These are phyloP conservation scores for Candida silvicultrix DNA, from an alignment of 805 yeast species.

Conservation along the genomic window DNA sequence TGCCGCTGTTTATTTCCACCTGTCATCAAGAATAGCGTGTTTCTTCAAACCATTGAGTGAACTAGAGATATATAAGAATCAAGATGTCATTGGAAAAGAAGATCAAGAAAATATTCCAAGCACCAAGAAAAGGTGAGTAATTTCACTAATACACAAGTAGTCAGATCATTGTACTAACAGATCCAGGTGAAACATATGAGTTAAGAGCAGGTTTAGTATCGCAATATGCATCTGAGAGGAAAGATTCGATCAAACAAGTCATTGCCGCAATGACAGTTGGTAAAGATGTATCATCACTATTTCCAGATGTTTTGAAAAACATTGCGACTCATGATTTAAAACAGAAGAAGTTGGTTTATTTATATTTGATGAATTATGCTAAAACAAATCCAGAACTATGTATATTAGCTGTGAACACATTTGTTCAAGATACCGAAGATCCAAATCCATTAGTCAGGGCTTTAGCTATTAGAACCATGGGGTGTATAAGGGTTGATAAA, in stretches of 20 bases:
- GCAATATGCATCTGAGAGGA: slow-evolving; percentile 89
- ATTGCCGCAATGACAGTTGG: slow-evolving; percentile 98
- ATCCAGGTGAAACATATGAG: slow-evolving; percentile 77
- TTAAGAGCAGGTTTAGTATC: slow-evolving; percentile 86
- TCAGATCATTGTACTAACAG: neutral
- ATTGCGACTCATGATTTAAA: slow-evolving; percentile 95
- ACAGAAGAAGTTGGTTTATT: slow-evolving; percentile 91
- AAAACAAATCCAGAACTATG: slow-evolving; percentile 93
- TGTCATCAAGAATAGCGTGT: neutral
- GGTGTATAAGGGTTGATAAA: slow-evolving; percentile 91
- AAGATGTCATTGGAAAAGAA: slow-evolving; percentile 39
- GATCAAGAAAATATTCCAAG: slow-evolving; percentile 49
- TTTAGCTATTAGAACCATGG: slow-evolving; percentile 97
- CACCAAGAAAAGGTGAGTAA: slow-evolving; percentile 44
- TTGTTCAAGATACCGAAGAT: slow-evolving; percentile 91
- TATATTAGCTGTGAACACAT: slow-evolving; percentile 93
- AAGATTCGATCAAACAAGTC: slow-evolving; percentile 94
- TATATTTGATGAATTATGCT: slow-evolving; percentile 96
- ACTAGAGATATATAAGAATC: too few species aligned
- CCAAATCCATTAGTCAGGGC: slow-evolving; percentile 96
- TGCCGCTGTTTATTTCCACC: neutral
- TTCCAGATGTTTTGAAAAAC: slow-evolving; percentile 94
- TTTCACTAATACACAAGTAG: too few species aligned
- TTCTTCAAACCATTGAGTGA: too few species aligned
- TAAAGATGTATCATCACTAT: slow-evolving; percentile 88